Base-by-base conservation (phyloP, 208 protist genomes). In the Leishmania amazonensis region DNA sequence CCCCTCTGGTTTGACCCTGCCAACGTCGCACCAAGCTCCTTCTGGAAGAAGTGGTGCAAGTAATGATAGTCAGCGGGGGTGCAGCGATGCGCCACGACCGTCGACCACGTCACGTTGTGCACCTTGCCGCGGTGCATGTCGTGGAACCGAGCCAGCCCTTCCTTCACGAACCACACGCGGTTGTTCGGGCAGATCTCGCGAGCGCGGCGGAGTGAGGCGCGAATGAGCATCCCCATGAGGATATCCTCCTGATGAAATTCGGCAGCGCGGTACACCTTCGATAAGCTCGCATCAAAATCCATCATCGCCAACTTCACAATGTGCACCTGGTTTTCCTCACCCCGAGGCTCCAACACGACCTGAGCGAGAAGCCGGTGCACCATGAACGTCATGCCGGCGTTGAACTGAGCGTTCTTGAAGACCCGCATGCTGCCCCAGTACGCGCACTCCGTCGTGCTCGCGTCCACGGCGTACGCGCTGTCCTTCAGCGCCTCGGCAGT, bases 381-480 rank as follows among this genome's bases (percentile, higher is more conserved):
- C 35, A 81, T n/a, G 53, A 75, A 85, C 21, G 70, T 42, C 81
- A 85, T 81, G 38, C 76, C 81, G 3, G 75, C 76, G 17, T 53
- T 58, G 49, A 81, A 80, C 11, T 65, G 57, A 0, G 35, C 40
- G 0, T 38, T 8, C 0, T 40, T 5, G 8, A 49, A 42, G 38
- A 28, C 1, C 5, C 81, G 68, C 47, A 40, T 51, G 65, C 57
- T 85, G 65, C 81, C 81, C 81, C 81, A 85, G 81, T 85, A 85
- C n/a, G 64, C 38, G 49, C 81, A 81, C 77, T 85, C 81, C 49
- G 75, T 62, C 1, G 67, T 65, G 35, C 58, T 42, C 11, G 21
- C 73, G 76, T 49, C 62, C 28, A 31, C 31, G 3, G 67, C 60
- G 60, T 40, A 19, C 38, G 38, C 21, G n/a, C 38, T 19, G 7